Base-by-base conservation (phyloP, 441 rosid species). In the Hura crepitans region DNA sequence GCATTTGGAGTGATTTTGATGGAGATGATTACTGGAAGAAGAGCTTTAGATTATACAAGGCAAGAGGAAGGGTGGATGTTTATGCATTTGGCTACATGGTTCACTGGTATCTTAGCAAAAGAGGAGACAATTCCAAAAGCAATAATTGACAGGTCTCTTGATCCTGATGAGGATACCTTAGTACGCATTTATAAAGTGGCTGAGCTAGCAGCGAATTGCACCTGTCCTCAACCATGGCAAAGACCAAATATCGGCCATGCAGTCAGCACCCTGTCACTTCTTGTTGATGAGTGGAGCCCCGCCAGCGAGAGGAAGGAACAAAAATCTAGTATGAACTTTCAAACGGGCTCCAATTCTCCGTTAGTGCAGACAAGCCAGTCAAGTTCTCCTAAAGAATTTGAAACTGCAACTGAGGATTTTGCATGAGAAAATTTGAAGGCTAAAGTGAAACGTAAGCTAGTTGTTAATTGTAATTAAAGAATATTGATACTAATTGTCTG, bases 191-290 rank as follows among this genome's bases (percentile, higher is more conserved):
- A 14, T 62, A 74, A 53, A 57, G 84, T 80, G 66, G 79, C 86
- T 0, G 82, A 82, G 74, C 65, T 82, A 11, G 79, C 84, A 11
- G 86, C 82, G 3, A 77, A 82, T 50, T 82, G 86, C 82, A 80
- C 86, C 2, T 74, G 72, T 15, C 63, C 74, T 0, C 79, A 82
- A 25, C 82, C 86, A 28, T 45, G 51, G 64, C 82, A 74, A 43
- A 74, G 86, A 67, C 86, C 86, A 1, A 84, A 82, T 42, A 80
- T 82, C 77, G 80, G 84, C 56, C 79, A 80, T 23, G 86, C 69
- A 1, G 86, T 82, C 39, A 82, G 80, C 57, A 22, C 72, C 3
- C 33, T 82, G 45, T 74, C 72, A 39, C 83, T 82, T 37, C 79
- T 82, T 6, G 79, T 78, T 17, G 82, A 82, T 73, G 79, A 72